Evolutionary conservation across 176 grass and related monocot genomes (phyloP).

Genomic region (Luzula sylvatica): DNA sequence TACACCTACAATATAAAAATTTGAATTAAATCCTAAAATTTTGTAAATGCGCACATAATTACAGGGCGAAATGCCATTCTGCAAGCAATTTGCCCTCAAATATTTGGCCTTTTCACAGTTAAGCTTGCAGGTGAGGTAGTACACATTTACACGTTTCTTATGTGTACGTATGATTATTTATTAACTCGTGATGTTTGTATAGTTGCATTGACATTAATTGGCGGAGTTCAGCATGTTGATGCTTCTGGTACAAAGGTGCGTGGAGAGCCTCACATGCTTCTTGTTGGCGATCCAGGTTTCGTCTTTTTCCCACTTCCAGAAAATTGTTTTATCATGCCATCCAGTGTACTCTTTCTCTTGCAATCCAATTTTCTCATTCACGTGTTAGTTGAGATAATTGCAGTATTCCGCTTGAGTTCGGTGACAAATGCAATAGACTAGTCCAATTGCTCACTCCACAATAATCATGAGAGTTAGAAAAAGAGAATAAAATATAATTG

Average conservation of each 20-base stretch:
- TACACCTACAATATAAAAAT: slow-evolving; percentile 7
- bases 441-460: too few species aligned
- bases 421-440: too few species aligned
- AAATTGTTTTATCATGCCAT: not conserved
- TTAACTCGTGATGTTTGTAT: slow-evolving; percentile 14
- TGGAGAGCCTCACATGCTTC: slow-evolving; percentile 96
- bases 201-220: slow-evolving; percentile 96
- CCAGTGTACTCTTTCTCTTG: not conserved
- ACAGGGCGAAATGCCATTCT: slow-evolving; percentile 85
- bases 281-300: slow-evolving; percentile 95
- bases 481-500: too few species aligned
- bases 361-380: too few species aligned
- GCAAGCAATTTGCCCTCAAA: slow-evolving; percentile 71
- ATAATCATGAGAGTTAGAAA: too few species aligned
- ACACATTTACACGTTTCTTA: not conserved
- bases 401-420: too few species aligned
- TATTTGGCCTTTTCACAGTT: slow-evolving; percentile 89
- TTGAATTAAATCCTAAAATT: not conserved
- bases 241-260: slow-evolving; percentile 85
- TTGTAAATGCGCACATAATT: not conserved
- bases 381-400: too few species aligned
- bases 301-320: slow-evolving; percentile 4
- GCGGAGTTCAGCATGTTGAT: slow-evolving; percentile 85
- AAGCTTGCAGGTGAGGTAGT: slow-evolving; percentile 73
- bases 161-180: not conserved